Conservation (phyloP, 139 green algal genomes). For the Volvox africanus region DNA sequence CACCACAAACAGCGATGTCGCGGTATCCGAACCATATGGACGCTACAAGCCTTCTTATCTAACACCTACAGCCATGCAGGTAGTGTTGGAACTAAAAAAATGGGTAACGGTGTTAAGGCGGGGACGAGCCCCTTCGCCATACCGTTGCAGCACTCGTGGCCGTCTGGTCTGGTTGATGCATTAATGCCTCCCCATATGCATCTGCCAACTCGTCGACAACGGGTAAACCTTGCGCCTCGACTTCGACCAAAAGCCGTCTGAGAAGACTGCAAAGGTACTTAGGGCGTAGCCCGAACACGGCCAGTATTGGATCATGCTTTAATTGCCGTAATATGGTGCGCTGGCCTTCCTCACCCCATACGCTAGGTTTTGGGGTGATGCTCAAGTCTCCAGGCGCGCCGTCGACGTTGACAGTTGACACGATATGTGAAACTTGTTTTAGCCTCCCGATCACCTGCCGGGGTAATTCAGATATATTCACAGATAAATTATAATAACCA, state of each 20-base stretch:
- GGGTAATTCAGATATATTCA: no score
- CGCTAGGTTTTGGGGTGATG: not conserved
- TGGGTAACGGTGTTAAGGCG: not conserved
- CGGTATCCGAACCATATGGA: no score
- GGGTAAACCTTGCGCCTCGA: not conserved
- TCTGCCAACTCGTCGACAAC: constrained; percentile 18
- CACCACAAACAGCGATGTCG: no score
- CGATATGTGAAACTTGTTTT: no score
- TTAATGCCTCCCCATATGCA: not conserved
- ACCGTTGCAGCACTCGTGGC: not conserved
- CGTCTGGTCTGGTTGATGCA: no score
- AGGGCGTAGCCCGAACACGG: not conserved
- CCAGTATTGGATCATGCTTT: not conserved
- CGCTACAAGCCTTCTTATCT: no score
- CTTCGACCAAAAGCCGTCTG: constrained; percentile 23
- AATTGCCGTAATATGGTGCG: not conserved
- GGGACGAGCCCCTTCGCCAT: not conserved
- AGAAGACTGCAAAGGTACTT: not conserved
- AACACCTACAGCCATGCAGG: no score
- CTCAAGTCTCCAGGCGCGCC: no score
- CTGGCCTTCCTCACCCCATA: not conserved
- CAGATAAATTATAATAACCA: no score
- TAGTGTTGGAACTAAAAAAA: not conserved
- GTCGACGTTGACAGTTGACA: no score
- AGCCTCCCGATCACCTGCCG: no score